A percentile compares a stretch with the other conserved stretches of the same genome.
These are phyloP conservation scores for Cicer cuneatum DNA, from an alignment of 306 rosid genomes.

Conservation along the genomic window DNA sequence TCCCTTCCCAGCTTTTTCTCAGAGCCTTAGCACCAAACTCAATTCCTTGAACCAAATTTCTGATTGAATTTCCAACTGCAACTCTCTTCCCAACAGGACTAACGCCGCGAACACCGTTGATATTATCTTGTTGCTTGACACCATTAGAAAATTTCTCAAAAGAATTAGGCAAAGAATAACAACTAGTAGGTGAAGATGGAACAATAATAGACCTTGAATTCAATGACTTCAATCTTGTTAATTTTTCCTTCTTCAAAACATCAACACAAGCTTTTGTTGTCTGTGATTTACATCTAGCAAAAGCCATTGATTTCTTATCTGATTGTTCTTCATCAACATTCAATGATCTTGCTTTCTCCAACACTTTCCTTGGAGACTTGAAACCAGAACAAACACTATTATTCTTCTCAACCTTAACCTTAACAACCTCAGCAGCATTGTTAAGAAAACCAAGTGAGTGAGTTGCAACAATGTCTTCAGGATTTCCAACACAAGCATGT, in stretches of 20 bases:
- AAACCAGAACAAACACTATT: slow-evolving; percentile 48
- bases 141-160: slow-evolving; percentile 87
- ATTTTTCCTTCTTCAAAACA: slow-evolving; percentile 72
- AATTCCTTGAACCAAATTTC: slow-evolving; percentile 78
- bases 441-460: slow-evolving; percentile 76
- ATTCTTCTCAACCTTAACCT: slow-evolving; percentile 25
- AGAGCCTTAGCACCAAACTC: slow-evolving; percentile 91
- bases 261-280: slow-evolving; percentile 49
- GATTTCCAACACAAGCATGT: slow-evolving; percentile 90
- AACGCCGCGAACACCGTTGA: slow-evolving; percentile 65
- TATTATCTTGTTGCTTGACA: slow-evolving; percentile 70
- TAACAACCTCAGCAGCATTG: slow-evolving; percentile 38
- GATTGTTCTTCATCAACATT: slow-evolving; percentile 57
- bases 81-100: slow-evolving; percentile 65
- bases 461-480: slow-evolving; percentile 93
- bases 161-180: slow-evolving; percentile 82
- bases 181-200: slow-evolving; percentile 87
- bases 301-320: slow-evolving; percentile 58
- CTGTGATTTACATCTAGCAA: slow-evolving; percentile 62
- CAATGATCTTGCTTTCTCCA: slow-evolving; percentile 52
- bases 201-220: slow-evolving; percentile 72
- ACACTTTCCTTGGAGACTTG: slow-evolving; percentile 52
- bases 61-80: slow-evolving; percentile 61
- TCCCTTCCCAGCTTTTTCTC: slow-evolving; percentile 99
- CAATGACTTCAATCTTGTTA: slow-evolving; percentile 69